Evolutionary conservation across 2,329 filamentous ascomycete species (phyloP).

Genomic region (Aspergillus nomiae): DNA sequence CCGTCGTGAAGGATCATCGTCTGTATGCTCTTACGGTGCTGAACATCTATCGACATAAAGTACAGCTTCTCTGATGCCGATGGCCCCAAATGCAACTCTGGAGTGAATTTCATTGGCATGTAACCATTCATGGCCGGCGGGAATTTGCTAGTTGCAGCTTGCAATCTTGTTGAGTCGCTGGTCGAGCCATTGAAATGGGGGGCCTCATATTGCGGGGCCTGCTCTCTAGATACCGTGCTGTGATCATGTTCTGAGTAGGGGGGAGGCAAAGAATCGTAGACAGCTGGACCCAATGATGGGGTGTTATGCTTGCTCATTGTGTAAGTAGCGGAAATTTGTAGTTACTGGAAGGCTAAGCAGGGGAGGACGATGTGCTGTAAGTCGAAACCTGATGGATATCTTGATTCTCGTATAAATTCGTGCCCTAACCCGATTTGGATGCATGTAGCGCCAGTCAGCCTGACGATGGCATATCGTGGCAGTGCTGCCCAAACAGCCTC

Average conservation of each 20-base stretch:
- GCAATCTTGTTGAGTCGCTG: background rate
- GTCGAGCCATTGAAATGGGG: background rate
- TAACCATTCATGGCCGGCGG: slow-evolving; percentile 3
- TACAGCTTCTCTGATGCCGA: background rate
- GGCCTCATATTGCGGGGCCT: background rate
- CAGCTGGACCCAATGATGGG: too few relatives aligned
- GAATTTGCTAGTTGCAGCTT: background rate
- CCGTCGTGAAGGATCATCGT: background rate
- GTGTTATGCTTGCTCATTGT: background rate
- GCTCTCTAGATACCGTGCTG: background rate
- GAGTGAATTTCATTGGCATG: background rate
- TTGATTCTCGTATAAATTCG: background rate
- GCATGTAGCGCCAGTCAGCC: background rate
- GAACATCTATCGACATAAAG: background rate
- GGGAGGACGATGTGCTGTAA: background rate
- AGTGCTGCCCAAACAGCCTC: background rate
- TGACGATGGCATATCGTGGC: background rate
- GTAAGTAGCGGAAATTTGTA: background rate
- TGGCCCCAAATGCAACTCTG: background rate
- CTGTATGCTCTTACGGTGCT: background rate
- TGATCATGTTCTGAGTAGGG: background rate
- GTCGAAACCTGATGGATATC: background rate
- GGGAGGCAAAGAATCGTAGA: background rate
- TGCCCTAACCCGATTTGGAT: background rate
- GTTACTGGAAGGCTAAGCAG: background rate